A percentile compares a stretch with the other conserved stretches of the same genome.
These are phyloP conservation scores for Meripilus lineatus DNA, from an alignment of 1,284 basidiomycete species.

Conservation along the genomic window DNA sequence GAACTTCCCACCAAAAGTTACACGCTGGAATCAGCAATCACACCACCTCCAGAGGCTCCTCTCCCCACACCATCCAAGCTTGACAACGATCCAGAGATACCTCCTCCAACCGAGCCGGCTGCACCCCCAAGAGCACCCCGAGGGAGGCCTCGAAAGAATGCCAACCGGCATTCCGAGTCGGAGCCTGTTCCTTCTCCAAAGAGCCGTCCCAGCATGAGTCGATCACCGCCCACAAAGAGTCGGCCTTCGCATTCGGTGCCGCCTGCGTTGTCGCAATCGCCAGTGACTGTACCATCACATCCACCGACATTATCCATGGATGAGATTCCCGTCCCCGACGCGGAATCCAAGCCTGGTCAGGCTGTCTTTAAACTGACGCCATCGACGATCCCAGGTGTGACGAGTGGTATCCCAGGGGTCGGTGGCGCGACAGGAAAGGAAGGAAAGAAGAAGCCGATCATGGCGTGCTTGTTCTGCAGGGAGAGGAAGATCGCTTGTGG, in stretches of 20 bases:
- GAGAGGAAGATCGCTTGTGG: constrained; percentile 37
- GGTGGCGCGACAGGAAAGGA: background rate
- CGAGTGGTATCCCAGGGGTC: constrained; percentile 11
- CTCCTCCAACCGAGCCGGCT: background rate
- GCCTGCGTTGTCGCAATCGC: background rate
- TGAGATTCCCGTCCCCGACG: constrained; percentile 7
- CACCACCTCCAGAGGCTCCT: constrained; percentile 3
- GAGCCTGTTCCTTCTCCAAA: background rate
- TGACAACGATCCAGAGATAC: background rate
- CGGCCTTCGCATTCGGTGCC: background rate
- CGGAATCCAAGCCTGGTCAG: constrained; percentile 18
- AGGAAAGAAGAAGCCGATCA: constrained; percentile 32
- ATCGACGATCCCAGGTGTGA: constrained; percentile 6
- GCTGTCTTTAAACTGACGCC: constrained; percentile 22
- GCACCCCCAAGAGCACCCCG: background rate
- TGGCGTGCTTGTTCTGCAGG: constrained; percentile 36
- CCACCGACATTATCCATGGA: constrained; percentile 6
- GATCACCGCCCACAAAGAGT: background rate
- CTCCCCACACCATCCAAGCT: background rate
- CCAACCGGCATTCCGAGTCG: background rate
- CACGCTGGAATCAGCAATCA: constrained; percentile 14
- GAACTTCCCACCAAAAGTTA: constrained; percentile 10
- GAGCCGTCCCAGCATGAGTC: background rate
- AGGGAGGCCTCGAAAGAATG: background rate
- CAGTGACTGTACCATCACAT: background rate